Evolutionary conservation across 2,329 filamentous ascomycete species (phyloP).

Genomic region (Paracoccidioides lutzii): DNA sequence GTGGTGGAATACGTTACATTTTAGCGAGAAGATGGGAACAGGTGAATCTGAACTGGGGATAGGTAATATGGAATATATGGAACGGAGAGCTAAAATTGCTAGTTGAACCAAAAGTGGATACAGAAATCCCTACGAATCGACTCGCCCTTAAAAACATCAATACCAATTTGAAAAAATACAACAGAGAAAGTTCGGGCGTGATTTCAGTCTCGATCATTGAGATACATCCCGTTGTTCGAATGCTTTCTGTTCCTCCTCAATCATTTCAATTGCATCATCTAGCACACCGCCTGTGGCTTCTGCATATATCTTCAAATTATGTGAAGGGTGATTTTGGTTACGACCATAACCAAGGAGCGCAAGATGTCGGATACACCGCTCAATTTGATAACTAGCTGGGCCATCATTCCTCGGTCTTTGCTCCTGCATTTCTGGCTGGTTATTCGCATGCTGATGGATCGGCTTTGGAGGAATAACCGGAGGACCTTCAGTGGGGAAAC

Average conservation of each 20-base stretch:
- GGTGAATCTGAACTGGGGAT: no score
- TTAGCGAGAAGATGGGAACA: no score
- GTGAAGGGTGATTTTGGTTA: slow-evolving; percentile 21
- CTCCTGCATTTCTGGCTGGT: slow-evolving; percentile 1
- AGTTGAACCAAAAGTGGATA: no score
- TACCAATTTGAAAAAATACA: neutral
- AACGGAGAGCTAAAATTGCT: no score
- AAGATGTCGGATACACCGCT: slow-evolving; percentile 29
- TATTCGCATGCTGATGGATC: neutral
- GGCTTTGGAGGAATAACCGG: neutral
- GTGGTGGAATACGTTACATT: no score
- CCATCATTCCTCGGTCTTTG: neutral
- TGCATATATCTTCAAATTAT: slow-evolving; percentile 33
- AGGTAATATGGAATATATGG: no score
- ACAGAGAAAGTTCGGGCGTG: neutral
- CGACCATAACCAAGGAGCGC: slow-evolving; percentile 30
- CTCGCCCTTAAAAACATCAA: no score
- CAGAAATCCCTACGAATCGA: no score
- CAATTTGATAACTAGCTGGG: slow-evolving; percentile 13
- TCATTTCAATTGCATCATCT: slow-evolving; percentile 37
- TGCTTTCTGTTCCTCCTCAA: slow-evolving; percentile 36
- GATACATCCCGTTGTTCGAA: slow-evolving; percentile 20
- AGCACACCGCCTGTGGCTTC: slow-evolving; percentile 32
- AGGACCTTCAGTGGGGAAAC: slow-evolving; percentile 15
- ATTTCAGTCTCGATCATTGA: slow-evolving; percentile 1